Percentiles rank a stretch among this genome's conserved stretches.
Conservation (phyloP, 768 basidiomycete species). For the Pleurotus citrinopileatus region DNA sequence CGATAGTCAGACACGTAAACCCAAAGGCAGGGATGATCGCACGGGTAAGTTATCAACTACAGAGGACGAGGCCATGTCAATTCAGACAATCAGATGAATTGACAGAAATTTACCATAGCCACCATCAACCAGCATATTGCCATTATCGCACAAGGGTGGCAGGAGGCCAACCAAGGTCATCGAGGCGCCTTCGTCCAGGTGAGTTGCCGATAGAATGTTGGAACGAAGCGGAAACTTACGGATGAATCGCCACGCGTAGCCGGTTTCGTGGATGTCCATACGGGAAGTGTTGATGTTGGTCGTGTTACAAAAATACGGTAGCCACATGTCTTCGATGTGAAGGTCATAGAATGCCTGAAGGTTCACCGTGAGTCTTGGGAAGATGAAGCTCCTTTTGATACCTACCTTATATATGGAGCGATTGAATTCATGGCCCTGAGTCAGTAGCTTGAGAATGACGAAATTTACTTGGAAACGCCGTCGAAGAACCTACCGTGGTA, state of each 20-base stretch:
- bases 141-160: slow-evolving; percentile 93
- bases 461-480: slow-evolving; percentile 8
- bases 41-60: slow-evolving; percentile 89
- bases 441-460: slow-evolving; percentile 9
- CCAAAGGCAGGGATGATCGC: slow-evolving; percentile 17
- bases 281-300: slow-evolving; percentile 94
- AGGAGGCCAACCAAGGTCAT: slow-evolving; percentile 97
- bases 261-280: slow-evolving; percentile 97
- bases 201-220: neutral
- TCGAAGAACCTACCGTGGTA: slow-evolving; percentile 58
- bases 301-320: slow-evolving; percentile 97
- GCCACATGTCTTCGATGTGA: slow-evolving; percentile 98
- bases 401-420: slow-evolving; percentile 86
- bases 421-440: slow-evolving; percentile 91
- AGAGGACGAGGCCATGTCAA: slow-evolving; percentile 1
- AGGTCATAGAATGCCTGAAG: slow-evolving; percentile 84
- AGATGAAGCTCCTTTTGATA: neutral
- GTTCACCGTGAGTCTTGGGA: neutral
- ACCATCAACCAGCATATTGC: slow-evolving; percentile 87
- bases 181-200: slow-evolving; percentile 66
- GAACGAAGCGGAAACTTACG: slow-evolving; percentile 41
- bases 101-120: slow-evolving; percentile 65
- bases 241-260: slow-evolving; percentile 97
- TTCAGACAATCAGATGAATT: slow-evolving; percentile 1
- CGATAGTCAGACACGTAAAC: neutral